phyloP scores from a whole-genome alignment of 2,329 filamentous ascomycete genomes.

The Colletotrichum lini region DNA sequence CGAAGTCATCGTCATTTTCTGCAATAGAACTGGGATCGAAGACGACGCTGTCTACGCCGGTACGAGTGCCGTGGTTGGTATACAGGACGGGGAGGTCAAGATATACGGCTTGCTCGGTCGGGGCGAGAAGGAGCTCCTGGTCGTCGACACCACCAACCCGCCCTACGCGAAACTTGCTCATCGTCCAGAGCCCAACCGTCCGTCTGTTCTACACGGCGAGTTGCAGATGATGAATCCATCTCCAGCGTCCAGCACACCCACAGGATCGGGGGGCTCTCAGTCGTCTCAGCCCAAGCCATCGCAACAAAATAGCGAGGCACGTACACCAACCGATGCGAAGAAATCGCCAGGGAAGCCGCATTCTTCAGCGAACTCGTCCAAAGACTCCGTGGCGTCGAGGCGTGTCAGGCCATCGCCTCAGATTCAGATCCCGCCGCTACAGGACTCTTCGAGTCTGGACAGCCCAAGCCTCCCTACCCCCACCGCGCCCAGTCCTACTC shows the following conservation, averaged over 20 bases:
- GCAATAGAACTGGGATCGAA: slow-evolving; percentile 79
- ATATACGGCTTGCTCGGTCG: slow-evolving; percentile 80
- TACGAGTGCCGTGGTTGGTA: slow-evolving; percentile 78
- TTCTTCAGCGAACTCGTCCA: background rate
- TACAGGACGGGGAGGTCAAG: slow-evolving; percentile 75
- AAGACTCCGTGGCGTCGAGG: background rate
- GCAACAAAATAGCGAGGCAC: too few species aligned
- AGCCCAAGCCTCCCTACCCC: slow-evolving; percentile 48
- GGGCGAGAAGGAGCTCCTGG: slow-evolving; percentile 76
- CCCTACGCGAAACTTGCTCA: slow-evolving; percentile 63
- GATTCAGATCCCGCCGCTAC: background rate
- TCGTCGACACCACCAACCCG: slow-evolving; percentile 72
- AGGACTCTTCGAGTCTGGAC: background rate
- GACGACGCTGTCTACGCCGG: slow-evolving; percentile 79
- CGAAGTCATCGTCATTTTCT: slow-evolving; percentile 76
- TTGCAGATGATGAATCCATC: background rate
- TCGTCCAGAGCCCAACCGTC: background rate
- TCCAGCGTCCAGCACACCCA: background rate
- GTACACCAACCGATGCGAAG: too few species aligned
- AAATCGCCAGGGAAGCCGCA: background rate
- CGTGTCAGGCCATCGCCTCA: background rate
- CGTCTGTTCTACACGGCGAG: background rate
- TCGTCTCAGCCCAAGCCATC: too few species aligned
- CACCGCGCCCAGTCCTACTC: slow-evolving; percentile 53
- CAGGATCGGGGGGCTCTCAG: too few species aligned